Evolutionary conservation across 306 rosid genomes (phyloP), one percentile per base, ranked within the genome.

Genomic region (Inga leiocalycina): DNA sequence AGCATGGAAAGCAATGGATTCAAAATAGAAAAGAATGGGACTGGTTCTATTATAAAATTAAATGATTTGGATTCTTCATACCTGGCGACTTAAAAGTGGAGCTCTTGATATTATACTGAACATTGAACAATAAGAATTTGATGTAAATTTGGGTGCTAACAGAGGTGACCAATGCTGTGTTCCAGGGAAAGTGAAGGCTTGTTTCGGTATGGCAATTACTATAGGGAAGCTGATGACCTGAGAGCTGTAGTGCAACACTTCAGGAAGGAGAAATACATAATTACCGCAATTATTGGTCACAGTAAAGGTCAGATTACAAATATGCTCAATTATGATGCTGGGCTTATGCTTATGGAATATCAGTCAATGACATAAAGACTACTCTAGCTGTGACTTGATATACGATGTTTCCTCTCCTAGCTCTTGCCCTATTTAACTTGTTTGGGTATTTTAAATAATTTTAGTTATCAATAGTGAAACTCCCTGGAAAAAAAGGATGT

Each of bases 141-240:
- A 34, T 48, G 74, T 67, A 46, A 67, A 75, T 67, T 71, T 59
- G 65, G 59, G 56, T 39, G 61, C 64, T 79, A 43, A 65, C 49
- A 62, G 80, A 32, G 43, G 39, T 45, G 35, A 75, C 62, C 61
- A 59, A 49, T 30, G 37, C 68, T 80, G 67, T 56, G 43, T 93
- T 85, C 35, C 87, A 92, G 99, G 87, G 97, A 93, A 88, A 95
- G 98, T 84, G 97, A 91, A 90, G 99, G 96, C 81, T 80, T 88
- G 10, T 95, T 95, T 85, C 91, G 46, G 78, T 95, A 92, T 79
- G 99, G 98, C 79, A 92, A 95, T 88, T 93, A 93, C 80, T 76
- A 90, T 67, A 91, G 97, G 85, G 98, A 93, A 85, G 91, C 91
- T 70, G 96, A 90, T 73, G 99, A 95, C 81, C 80, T 93, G 80